phyloP scores from a whole-genome alignment of 805 yeast species.

The Debaryomyces hansenii region DNA sequence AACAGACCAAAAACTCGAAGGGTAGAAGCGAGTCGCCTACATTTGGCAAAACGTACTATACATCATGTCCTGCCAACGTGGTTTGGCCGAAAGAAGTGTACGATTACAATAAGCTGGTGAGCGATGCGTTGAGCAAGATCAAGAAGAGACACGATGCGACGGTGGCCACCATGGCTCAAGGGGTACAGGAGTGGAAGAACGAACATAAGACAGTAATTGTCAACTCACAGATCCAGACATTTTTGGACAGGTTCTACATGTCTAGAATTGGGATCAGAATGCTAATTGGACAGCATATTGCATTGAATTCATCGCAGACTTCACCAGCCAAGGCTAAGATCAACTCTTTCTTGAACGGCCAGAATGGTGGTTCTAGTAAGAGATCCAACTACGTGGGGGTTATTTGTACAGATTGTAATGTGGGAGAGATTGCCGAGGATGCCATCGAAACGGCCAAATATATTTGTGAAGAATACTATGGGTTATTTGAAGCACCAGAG shows the following conservation, averaged over 20 bases:
- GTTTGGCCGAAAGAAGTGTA: slow-evolving; percentile 75
- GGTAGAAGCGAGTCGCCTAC: slow-evolving; percentile 34
- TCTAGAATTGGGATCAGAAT: slow-evolving; percentile 89
- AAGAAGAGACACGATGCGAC: slow-evolving; percentile 90
- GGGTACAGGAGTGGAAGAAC: slow-evolving; percentile 87
- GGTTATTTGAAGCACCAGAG: slow-evolving; percentile 81
- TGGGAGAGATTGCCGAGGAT: slow-evolving; percentile 78
- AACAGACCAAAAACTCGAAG: slow-evolving; percentile 7
- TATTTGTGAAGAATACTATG: slow-evolving; percentile 90
- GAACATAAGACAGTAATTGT: slow-evolving; percentile 48
- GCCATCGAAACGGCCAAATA: slow-evolving; percentile 89
- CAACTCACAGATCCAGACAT: slow-evolving; percentile 73
- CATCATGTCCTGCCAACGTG: slow-evolving; percentile 52
- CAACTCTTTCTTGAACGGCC: slow-evolving; percentile 35
- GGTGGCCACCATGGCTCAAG: slow-evolving; percentile 88
- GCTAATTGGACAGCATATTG: slow-evolving; percentile 93
- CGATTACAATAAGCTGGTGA: slow-evolving; percentile 67
- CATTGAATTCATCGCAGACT: slow-evolving; percentile 67
- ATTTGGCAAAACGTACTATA: slow-evolving; percentile 47
- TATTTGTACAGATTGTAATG: slow-evolving; percentile 81
- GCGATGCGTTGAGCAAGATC: slow-evolving; percentile 65
- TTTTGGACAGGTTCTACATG: slow-evolving; percentile 85
- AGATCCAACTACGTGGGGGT: slow-evolving; percentile 79
- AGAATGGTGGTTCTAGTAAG: slow-evolving; percentile 10
- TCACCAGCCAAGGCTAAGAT: slow-evolving; percentile 40